Evolutionary conservation across 306 rosid species (phyloP), one percentile per base, ranked within the genome.

Genomic region (Vigna radiata): DNA sequence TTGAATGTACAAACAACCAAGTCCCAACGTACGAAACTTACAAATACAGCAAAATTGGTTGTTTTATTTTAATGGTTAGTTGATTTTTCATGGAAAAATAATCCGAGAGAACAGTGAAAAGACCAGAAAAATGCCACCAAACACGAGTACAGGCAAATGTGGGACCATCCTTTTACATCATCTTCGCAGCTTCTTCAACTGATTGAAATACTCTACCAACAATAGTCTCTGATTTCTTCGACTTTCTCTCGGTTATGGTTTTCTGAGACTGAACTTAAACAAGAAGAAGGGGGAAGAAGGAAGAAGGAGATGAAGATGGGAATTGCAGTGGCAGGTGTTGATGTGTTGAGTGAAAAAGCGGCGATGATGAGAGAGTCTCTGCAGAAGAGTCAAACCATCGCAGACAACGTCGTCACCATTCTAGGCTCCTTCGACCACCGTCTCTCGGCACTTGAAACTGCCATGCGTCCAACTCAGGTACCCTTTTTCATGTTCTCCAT

Each of bases 401-500:
- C 97, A 0, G 99, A 92, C 74, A 88, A 84, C 73, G 99, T 95
- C 5, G 99, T 95, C 59, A 46, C 99, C 46, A 89, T 92, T 63
- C 97, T 92, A 0, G 97, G 98, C 18, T 95, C 97, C 83, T 95
- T 95, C 50, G 98, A 95, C 75, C 97, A 95, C 85, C 98, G 98
- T 73, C 97, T 95, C 80, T 90, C 98, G 2, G 97, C 93, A 73
- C 97, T 95, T 23, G 98, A 95, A 81, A 88, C 91, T 79, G 98
- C 98, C 88, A 95, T 95, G 98, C 95, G 98, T 19, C 98, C 98
- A 8, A 95, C 98, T 82, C 98, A 95, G 98, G 98, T 88, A 2
- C 21, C 25, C 4, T 6, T 16, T 31, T 52, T 15, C 55, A 43
- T 62, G 48, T 10, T 55, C 64, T 41, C 19, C 19, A 1, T 6